phyloP scores from a whole-genome alignment of 2,329 filamentous ascomycete genomes.

The Hymenoscyphus albidus region DNA sequence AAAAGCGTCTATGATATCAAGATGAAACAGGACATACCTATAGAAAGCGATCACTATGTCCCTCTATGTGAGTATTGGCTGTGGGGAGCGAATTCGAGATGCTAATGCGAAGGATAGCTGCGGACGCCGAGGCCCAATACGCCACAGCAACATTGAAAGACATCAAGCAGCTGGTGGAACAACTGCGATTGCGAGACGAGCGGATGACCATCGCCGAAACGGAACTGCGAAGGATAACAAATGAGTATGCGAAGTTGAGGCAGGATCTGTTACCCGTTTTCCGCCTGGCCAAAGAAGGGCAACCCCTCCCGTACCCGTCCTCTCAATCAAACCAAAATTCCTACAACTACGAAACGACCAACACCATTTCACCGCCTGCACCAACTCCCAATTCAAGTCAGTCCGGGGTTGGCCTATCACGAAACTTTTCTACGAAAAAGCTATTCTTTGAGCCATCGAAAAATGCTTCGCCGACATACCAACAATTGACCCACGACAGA shows the following conservation, averaged over 20 bases:
- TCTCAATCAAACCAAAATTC: constrained; percentile 29
- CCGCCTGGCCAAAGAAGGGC: constrained; percentile 85
- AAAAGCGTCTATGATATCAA: constrained; percentile 97
- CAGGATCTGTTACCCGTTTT: constrained; percentile 91
- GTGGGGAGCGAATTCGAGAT: not conserved
- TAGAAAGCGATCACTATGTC: constrained; percentile 91
- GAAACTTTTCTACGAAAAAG: constrained; percentile 74
- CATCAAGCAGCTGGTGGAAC: constrained; percentile 84
- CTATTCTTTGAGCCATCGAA: constrained; percentile 71
- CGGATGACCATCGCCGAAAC: constrained; percentile 79
- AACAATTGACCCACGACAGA: constrained; percentile 65
- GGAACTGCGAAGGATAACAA: constrained; percentile 76
- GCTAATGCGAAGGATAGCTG: constrained; percentile 54
- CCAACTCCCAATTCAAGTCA: constrained; percentile 52
- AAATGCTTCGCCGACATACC: constrained; percentile 69
- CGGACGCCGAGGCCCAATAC: constrained; percentile 82
- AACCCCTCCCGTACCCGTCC: constrained; percentile 65
- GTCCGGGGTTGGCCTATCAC: constrained; percentile 55
- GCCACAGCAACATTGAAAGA: constrained; percentile 88
- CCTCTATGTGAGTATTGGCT: constrained; percentile 68
- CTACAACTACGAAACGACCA: constrained; percentile 49
- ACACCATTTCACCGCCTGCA: constrained; percentile 52
- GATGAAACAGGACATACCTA: constrained; percentile 83
- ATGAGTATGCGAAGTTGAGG: constrained; percentile 82
- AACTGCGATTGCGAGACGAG: constrained; percentile 85